These are phyloP conservation scores for Didymella keratinophila DNA, from an alignment of 2,329 filamentous ascomycete genomes.

Conservation along the genomic window DNA sequence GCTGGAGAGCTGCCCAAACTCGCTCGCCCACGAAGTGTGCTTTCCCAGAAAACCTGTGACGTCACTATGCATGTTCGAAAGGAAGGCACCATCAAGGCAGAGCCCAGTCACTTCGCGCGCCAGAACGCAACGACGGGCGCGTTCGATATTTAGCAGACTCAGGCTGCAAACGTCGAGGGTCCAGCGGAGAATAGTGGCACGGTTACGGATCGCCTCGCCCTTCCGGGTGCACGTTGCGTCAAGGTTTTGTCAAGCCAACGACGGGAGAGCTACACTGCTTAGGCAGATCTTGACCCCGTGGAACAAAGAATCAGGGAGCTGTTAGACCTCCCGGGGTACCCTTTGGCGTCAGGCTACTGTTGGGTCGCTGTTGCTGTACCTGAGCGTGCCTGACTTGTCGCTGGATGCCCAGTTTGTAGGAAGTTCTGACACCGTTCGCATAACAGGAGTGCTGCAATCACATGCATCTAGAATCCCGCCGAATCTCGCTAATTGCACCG, in stretches of 20 bases:
- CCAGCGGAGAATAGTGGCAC: conserved; percentile 16
- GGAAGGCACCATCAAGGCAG: background rate
- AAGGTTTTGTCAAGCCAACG: conserved; percentile 14
- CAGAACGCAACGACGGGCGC: background rate
- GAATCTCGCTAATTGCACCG: conserved; percentile 12
- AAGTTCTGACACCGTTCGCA: conserved; percentile 1
- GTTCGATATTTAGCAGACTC: background rate
- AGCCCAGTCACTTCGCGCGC: background rate
- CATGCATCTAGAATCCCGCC: conserved; percentile 2
- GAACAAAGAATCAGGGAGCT: background rate
- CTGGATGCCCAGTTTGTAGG: background rate
- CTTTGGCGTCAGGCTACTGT: conserved; percentile 10
- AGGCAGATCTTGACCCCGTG: background rate
- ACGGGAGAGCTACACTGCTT: conserved; percentile 27
- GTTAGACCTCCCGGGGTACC: conserved; percentile 17
- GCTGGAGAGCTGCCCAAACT: background rate
- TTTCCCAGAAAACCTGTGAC: background rate
- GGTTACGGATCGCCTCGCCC: conserved; percentile 30
- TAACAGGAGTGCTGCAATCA: conserved; percentile 4
- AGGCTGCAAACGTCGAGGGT: background rate
- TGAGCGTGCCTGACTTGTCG: conserved; percentile 13
- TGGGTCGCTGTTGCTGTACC: background rate
- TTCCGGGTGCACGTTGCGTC: conserved; percentile 15
- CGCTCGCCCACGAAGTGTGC: background rate
- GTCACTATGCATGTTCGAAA: conserved; percentile 5